Base-by-base conservation (phyloP, 495 filamentous ascomycete species). In the Mycothermus thermophilus region DNA sequence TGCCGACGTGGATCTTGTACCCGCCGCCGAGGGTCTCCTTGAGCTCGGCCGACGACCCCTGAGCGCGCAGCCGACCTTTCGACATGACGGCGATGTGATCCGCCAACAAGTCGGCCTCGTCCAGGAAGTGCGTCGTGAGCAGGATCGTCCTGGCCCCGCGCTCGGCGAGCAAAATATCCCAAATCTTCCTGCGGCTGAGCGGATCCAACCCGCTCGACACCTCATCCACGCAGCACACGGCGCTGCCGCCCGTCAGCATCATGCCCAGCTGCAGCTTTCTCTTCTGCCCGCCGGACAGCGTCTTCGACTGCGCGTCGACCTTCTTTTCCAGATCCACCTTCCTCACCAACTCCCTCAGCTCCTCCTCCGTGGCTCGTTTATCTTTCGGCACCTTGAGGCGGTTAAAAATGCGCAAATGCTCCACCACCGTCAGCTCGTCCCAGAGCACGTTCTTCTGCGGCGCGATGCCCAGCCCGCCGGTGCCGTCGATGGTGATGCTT, bases 391-490 rank as follows among this genome's bases (percentile, higher is more conserved):
- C 71, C 46, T 93, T 93, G 18, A 93, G 64, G 21, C 60, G 58
- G 52, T 85, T 83, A 57, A 88, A 92, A 32, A 87, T 79, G 1
- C 51, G 44, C 12, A 87, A 75, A 48, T 93, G 85, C 48, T 93
- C 82, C 42, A 70, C 69, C 3, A 87, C 81, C 1, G 83, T 90
- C 23, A 93, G 53, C 30, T 78, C 69, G 37, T 83, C 77, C 84
- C 85, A 93, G 2, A 93, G 63, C 8, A 93, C 83, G 50, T 93
- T 93, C 60, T 83, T 83, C 47, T 86, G 80, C 7, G 85, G 85
- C 43, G 82, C 87, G 23, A 93, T 77, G 14, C 85, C 85, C n/a
- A 93, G 64, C 2, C 77, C 79, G 5, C 83, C 80, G 15, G 69
- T 74, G 3, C 72, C 75, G 44, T 78, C 71, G 18, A 90, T 72